These are phyloP conservation scores for Naganishia randhawae DNA, from an alignment of 768 basidiomycete genomes.

Conservation along the genomic window DNA sequence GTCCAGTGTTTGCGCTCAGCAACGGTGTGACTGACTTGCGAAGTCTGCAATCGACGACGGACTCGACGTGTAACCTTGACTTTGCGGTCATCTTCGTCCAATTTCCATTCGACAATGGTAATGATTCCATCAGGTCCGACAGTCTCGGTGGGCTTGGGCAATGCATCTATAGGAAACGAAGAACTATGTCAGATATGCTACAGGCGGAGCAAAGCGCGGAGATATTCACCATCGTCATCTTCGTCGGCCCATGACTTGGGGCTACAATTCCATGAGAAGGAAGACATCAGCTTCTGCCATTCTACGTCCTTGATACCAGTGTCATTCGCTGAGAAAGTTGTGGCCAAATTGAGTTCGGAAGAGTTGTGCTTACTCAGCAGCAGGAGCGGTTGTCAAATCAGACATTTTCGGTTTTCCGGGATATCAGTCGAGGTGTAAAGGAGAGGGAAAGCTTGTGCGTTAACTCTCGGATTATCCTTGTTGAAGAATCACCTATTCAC, in stretches of 20 bases:
- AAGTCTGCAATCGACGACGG: constrained; percentile 80
- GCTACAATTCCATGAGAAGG: neutral
- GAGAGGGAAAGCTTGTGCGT: neutral
- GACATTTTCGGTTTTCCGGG: constrained; percentile 5
- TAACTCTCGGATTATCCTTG: neutral
- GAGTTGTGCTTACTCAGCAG: constrained; percentile 10
- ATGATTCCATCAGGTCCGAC: constrained; percentile 80
- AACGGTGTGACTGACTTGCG: constrained; percentile 86
- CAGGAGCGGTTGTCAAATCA: constrained; percentile 9
- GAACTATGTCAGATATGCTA: neutral
- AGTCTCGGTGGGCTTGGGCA: constrained; percentile 60
- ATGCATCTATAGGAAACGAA: constrained; percentile 26
- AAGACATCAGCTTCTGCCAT: neutral
- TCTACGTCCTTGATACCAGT: neutral
- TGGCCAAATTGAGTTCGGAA: neutral
- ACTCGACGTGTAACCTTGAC: constrained; percentile 90
- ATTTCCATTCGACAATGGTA: constrained; percentile 72
- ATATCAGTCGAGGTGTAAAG: neutral
- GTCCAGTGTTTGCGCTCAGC: constrained; percentile 90
- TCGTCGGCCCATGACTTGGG: constrained; percentile 17
- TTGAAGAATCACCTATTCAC: neutral
- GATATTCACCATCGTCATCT: constrained; percentile 4
- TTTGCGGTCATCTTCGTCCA: constrained; percentile 90
- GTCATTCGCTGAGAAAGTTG: neutral
- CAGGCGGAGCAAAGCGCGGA: neutral